Percentiles rank a stretch among this genome's conserved stretches.
Conservation (phyloP, 1,284 basidiomycete genomes). For the Puccinia sorghi region DNA sequence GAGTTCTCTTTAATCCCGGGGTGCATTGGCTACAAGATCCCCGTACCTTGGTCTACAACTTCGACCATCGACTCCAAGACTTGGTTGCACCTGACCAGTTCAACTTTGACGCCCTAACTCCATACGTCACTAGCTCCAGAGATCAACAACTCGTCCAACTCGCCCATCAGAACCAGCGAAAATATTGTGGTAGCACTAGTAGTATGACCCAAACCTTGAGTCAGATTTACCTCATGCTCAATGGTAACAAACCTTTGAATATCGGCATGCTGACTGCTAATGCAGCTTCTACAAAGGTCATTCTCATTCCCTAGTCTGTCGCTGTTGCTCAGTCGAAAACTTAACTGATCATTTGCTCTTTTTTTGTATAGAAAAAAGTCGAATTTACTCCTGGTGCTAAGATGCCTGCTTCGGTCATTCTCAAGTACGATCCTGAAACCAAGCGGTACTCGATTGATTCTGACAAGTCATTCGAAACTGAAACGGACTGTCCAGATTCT, state of each 20-base stretch:
- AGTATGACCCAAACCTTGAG: constrained; percentile 79
- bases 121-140: constrained; percentile 77
- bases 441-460: constrained; percentile 80
- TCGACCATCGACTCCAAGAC: constrained; percentile 68
- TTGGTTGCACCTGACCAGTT: constrained; percentile 84
- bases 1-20: constrained; percentile 86
- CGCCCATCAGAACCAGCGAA: constrained; percentile 65
- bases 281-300: constrained; percentile 61
- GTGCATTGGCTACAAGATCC: constrained; percentile 88
- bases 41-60: constrained; percentile 83
- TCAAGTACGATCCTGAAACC: constrained; percentile 63
- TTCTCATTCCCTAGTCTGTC: constrained; percentile 52
- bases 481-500: constrained; percentile 61
- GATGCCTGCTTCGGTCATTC: constrained; percentile 71
- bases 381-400: constrained; percentile 78
- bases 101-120: constrained; percentile 76
- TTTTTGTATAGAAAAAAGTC: constrained; percentile 61
- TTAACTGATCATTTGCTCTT: background rate
- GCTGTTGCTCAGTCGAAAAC: background rate
- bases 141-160: constrained; percentile 73
- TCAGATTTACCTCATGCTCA: constrained; percentile 75
- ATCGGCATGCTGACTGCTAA: constrained; percentile 55
- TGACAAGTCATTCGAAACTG: constrained; percentile 63
- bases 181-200: constrained; percentile 87
- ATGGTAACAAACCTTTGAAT: constrained; percentile 57